Evolutionary conservation across 208 protist genomes (phyloP), one percentile per base, ranked within the genome.

Genomic region (Acanthamoeba sp.): DNA sequence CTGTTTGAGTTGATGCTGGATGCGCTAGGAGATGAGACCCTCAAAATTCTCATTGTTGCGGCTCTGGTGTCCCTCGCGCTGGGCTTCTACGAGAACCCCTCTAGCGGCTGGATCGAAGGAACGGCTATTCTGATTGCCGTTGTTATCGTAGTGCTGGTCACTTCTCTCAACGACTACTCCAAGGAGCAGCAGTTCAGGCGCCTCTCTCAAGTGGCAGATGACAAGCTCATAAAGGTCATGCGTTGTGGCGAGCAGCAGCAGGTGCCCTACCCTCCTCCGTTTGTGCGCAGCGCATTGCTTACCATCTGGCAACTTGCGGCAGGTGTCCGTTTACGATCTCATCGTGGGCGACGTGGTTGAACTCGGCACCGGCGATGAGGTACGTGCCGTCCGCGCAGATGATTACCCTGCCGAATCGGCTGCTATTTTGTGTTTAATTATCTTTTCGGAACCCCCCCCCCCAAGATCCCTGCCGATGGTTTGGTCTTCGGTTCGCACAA

Each of bases 21-120:
- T 62, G 96, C 98, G 22, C 95, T 99, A 2, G 96, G 98, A 84
- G 98, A 99, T 82, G 93, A 95, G 36, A 99, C 98, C 93, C 87
- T 99, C 76, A 98, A 98, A 24, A 98, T 99, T 57, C 96, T 99
- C 40, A 98, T 99, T 1, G 96, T 98, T 69, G 97, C 98, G 40
- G 98, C 98, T 0, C 90, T 99, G 22, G 94, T 99, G 34, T 99
- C 98, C 14, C 97, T 99, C 14, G 88, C 98, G 66, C 96, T 99
- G 34, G 98, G 97, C 42, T 73, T 99, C 10, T 97, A 45, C 24
- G 78, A 95, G 29, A 29, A 69, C 97, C 42, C 40, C 76, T 66
- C 96, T 22, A 94, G 45, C 5, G 96, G 66, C n/a, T 99, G 98
- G 98, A 98, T 99, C 50, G 99, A 99, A 84, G 98, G 98, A 18